Conservation (phyloP, 1,284 basidiomycete species). For the Fomitopsis palustris region DNA sequence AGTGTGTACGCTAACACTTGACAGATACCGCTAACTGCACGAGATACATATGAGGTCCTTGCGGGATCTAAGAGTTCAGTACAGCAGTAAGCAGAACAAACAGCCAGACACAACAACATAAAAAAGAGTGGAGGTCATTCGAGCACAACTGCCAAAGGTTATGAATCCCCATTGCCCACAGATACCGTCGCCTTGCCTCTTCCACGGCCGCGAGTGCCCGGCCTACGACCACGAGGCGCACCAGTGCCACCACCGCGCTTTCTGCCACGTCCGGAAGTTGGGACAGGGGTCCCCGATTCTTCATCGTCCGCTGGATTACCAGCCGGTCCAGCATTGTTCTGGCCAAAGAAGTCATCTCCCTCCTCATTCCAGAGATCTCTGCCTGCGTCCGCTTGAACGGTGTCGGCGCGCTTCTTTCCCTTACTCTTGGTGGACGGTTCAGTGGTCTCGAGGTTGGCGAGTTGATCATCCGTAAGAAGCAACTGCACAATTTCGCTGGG, state of each 20-base stretch:
- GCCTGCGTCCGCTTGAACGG: slow-evolving; percentile 35
- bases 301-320: slow-evolving; percentile 30
- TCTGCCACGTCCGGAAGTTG: slow-evolving; percentile 32
- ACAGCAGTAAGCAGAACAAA: background rate
- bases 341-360: slow-evolving; percentile 80
- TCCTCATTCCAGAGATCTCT: slow-evolving; percentile 81
- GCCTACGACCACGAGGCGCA: slow-evolving; percentile 40
- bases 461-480: slow-evolving; percentile 92
- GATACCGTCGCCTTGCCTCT: slow-evolving; percentile 18
- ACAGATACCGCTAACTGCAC: background rate
- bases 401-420: slow-evolving; percentile 33
- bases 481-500: slow-evolving; percentile 97
- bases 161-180: slow-evolving; percentile 17
- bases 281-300: slow-evolving; percentile 28
- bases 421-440: slow-evolving; percentile 37
- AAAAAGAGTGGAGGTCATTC: background rate
- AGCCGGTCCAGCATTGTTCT: slow-evolving; percentile 22
- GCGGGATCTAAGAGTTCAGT: background rate
- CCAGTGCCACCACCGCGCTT: slow-evolving; percentile 36
- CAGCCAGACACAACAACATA: background rate
- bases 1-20: background rate
- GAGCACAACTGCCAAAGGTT: background rate
- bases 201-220: slow-evolving; percentile 16
- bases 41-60: slow-evolving; percentile 1
- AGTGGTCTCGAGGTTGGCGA: slow-evolving; percentile 56